Percentiles rank a stretch among this genome's conserved stretches.
Evolutionary conservation across 352 stramenopile species (phyloP).

Genomic region (Globisporangium megalacanthum): DNA sequence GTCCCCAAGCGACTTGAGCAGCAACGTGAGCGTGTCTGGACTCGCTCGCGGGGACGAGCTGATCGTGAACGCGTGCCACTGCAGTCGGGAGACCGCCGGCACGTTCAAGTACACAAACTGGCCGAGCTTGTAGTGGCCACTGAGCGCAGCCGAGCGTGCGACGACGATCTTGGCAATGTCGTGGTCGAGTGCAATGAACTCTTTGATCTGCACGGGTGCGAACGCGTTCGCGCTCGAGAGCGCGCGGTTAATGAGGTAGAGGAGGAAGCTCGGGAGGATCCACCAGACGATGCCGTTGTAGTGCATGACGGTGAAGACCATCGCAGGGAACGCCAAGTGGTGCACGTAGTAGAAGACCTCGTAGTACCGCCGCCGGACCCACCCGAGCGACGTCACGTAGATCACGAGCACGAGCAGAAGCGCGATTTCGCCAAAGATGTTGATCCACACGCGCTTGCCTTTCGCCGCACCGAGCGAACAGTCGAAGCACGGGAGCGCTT

Average conservation of each 20-base stretch:
- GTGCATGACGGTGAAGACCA: slow-evolving; percentile 22
- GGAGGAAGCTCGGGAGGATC: slow-evolving; percentile 28
- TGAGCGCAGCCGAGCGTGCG: neutral
- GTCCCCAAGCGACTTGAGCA: slow-evolving; percentile 23
- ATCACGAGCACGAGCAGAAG: slow-evolving; percentile 23
- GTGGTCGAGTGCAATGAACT: slow-evolving; percentile 16
- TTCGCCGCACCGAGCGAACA: slow-evolving; percentile 12
- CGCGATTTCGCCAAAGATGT: slow-evolving; percentile 18
- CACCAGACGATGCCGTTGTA: slow-evolving; percentile 26
- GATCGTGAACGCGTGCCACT: slow-evolving; percentile 26
- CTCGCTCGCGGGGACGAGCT: slow-evolving; percentile 17
- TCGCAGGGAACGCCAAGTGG: slow-evolving; percentile 19
- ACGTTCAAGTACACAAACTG: slow-evolving; percentile 24
- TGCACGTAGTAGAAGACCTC: slow-evolving; percentile 23
- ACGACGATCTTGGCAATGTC: slow-evolving; percentile 22
- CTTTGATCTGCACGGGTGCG: slow-evolving; percentile 16
- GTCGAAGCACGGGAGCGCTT: slow-evolving; percentile 28
- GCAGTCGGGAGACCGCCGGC: slow-evolving; percentile 27
- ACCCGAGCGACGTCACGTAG: slow-evolving; percentile 19
- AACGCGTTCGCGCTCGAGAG: slow-evolving; percentile 17
- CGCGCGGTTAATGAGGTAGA: slow-evolving; percentile 17
- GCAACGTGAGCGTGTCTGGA: slow-evolving; percentile 14
- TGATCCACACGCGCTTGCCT: slow-evolving; percentile 16
- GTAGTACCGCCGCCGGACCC: slow-evolving; percentile 25
- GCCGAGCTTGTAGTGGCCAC: slow-evolving; percentile 18